Percentiles rank a stretch among this genome's conserved stretches.
Conservation (phyloP, 2,329 filamentous ascomycete species). For the Dothideomycetes sp. region DNA sequence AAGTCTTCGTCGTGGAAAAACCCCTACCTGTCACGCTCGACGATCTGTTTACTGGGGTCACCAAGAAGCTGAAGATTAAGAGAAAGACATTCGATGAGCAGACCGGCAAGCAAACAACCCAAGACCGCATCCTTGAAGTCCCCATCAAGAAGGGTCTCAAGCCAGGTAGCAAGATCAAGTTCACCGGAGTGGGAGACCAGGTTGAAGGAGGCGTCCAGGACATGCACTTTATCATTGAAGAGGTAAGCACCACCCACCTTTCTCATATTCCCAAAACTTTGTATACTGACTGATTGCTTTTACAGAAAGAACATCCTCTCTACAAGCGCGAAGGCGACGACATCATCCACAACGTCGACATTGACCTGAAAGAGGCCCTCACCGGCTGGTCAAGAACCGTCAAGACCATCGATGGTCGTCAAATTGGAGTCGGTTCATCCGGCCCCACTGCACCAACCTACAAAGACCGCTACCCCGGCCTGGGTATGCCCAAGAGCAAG, state of each 20-base stretch:
- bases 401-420: constrained; percentile 84
- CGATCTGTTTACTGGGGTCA: constrained; percentile 76
- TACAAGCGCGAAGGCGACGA: constrained; percentile 86
- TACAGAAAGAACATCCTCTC: constrained; percentile 68
- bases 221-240: constrained; percentile 85
- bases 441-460: constrained; percentile 81
- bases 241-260: constrained; percentile 30
- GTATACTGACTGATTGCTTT: constrained; percentile 29
- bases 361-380: constrained; percentile 85
- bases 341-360: constrained; percentile 65
- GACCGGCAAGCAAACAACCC: constrained; percentile 71
- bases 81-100: constrained; percentile 81
- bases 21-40: constrained; percentile 73
- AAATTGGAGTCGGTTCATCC: constrained; percentile 66
- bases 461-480: constrained; percentile 68
- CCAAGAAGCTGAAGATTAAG: constrained; percentile 98
- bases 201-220: constrained; percentile 94
- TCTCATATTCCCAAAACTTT: constrained; percentile 48
- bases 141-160: constrained; percentile 94
- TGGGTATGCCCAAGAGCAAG: constrained; percentile 95
- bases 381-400: constrained; percentile 92
- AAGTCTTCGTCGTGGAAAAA: constrained; percentile 85
- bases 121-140: constrained; percentile 86
- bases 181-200: constrained; percentile 93
- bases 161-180: constrained; percentile 97